Conservation (phyloP, 1,284 basidiomycete genomes). For the Rhodofomes roseus region DNA sequence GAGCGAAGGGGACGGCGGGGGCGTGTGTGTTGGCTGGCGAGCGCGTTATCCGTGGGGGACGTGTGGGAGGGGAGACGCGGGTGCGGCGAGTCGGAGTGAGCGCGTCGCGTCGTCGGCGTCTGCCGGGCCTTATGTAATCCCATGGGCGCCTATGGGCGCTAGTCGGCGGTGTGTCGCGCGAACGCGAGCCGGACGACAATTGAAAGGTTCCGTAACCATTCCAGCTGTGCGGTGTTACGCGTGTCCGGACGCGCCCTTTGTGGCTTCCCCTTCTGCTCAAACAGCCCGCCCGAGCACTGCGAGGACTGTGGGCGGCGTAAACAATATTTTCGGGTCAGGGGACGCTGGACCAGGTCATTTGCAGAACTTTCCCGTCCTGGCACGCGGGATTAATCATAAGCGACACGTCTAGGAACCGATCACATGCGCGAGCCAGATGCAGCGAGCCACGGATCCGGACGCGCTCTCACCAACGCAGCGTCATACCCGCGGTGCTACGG, state of each 20-base stretch:
- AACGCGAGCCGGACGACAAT: neutral
- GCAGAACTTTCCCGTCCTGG: neutral
- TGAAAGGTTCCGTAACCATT: neutral
- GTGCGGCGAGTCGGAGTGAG: conserved; percentile 10
- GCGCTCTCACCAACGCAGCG: neutral
- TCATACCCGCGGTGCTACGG: neutral
- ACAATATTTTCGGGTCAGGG: neutral
- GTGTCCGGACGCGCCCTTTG: neutral
- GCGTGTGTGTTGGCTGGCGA: neutral
- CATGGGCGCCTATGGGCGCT: neutral
- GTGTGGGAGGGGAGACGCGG: conserved; percentile 10
- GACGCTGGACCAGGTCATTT: neutral
- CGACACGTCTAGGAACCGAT: conserved; percentile 7
- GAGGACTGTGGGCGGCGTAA: neutral
- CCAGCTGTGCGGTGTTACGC: neutral
- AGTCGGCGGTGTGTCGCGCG: neutral
- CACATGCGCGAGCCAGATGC: conserved; percentile 3
- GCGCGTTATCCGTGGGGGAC: conserved; percentile 8
- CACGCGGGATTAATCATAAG: conserved; percentile 1
- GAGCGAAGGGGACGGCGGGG: neutral
- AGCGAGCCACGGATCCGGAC: neutral
- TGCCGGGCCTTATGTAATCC: conserved; percentile 7
- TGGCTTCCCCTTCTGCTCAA: neutral
- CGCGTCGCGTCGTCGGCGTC: conserved; percentile 12
- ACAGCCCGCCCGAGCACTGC: neutral